A percentile compares a stretch with the other conserved stretches of the same genome.
Conservation (phyloP, 2,329 filamentous ascomycete species). For the Rhinocladiella similis region DNA sequence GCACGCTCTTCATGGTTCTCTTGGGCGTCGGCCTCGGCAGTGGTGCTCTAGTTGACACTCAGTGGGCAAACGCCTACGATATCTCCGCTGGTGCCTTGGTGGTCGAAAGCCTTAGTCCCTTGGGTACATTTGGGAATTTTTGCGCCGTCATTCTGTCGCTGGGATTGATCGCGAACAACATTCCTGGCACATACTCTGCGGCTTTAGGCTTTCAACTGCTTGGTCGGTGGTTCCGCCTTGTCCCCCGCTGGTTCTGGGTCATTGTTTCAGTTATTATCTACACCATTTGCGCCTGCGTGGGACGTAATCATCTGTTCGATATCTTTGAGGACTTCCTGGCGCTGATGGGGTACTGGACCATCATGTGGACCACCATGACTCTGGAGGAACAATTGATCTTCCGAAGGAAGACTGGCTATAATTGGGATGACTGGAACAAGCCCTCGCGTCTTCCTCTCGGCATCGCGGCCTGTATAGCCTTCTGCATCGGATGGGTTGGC, state of each 20-base stretch:
- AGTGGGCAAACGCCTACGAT: constrained; percentile 46
- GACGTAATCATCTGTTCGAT: constrained; percentile 58
- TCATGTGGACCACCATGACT: constrained; percentile 63
- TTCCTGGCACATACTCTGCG: constrained; percentile 64
- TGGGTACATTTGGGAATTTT: constrained; percentile 66
- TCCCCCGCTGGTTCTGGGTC: constrained; percentile 68
- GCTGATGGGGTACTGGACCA: constrained; percentile 72
- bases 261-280: constrained; percentile 62
- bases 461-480: background rate
- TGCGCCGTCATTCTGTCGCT: constrained; percentile 66
- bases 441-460: background rate
- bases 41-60: constrained; percentile 53
- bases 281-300: constrained; percentile 64
- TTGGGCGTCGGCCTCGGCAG: constrained; percentile 64
- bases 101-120: constrained; percentile 59
- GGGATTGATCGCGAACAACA: constrained; percentile 65
- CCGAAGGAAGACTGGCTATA: constrained; percentile 33
- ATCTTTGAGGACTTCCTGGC: constrained; percentile 71
- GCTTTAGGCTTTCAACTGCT: constrained; percentile 69
- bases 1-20: constrained; percentile 62
- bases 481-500: constrained; percentile 2
- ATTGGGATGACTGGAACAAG: background rate
- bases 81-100: constrained; percentile 62
- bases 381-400: constrained; percentile 63
- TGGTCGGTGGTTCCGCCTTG: constrained; percentile 55